Percentiles rank a stretch among this genome's conserved stretches.
Evolutionary conservation across 441 rosid genomes (phyloP).

Genomic region (Populus trichocarpa): DNA sequence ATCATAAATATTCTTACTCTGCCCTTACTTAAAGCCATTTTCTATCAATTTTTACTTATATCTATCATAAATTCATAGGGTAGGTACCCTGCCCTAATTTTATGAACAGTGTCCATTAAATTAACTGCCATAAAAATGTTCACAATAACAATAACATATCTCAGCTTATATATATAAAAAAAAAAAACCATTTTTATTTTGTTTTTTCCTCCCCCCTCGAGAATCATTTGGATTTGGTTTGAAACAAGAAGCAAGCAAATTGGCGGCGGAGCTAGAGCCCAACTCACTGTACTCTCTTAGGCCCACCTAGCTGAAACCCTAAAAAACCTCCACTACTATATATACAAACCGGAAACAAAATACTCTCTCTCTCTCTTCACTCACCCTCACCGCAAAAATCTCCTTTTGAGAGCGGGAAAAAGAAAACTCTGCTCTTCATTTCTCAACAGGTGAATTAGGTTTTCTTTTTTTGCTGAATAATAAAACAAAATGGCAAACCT

Average conservation of each 20-base stretch:
- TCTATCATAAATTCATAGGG: too few relatives aligned
- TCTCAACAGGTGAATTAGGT: slow-evolving; percentile 24
- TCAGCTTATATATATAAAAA: too few relatives aligned
- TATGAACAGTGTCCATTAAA: background rate
- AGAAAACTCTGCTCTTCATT: background rate
- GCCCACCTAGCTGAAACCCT: background rate
- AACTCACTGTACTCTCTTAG: background rate
- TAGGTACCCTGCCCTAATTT: background rate
- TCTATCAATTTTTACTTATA: too few relatives aligned
- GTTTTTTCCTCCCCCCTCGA: background rate
- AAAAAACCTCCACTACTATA: background rate
- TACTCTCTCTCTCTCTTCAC: background rate
- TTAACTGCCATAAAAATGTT: background rate
- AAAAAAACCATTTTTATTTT: too few relatives aligned
- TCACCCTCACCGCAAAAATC: background rate
- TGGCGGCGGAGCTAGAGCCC: too few relatives aligned
- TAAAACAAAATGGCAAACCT: slow-evolving; percentile 34
- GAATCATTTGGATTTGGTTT: too few relatives aligned
- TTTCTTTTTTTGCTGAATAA: slow-evolving; percentile 31
- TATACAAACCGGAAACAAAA: too few relatives aligned
- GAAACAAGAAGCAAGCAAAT: background rate
- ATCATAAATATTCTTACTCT: too few relatives aligned
- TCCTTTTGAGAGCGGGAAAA: background rate
- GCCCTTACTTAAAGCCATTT: too few relatives aligned
- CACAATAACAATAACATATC: too few relatives aligned